Evolutionary conservation across 306 rosid species (phyloP).

Genomic region (Cicer arietinum): DNA sequence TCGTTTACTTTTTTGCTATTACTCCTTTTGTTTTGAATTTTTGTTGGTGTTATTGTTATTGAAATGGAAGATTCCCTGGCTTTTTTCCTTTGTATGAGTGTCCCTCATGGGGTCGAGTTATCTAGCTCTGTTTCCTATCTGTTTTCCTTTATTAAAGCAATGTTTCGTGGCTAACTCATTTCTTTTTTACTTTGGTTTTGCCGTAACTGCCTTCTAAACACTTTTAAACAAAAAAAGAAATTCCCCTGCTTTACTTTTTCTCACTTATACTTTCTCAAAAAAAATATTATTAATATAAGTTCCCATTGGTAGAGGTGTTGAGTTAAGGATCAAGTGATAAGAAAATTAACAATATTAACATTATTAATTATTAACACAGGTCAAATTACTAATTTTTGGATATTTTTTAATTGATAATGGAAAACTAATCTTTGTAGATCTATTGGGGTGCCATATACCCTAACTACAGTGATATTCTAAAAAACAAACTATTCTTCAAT

Average conservation of each 20-base stretch:
- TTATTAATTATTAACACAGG: neutral
- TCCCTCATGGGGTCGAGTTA: conserved; percentile 51
- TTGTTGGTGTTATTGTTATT: conserved; percentile 45
- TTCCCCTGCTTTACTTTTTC: conserved; percentile 19
- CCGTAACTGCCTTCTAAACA: conserved; percentile 38
- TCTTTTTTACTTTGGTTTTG: conserved; percentile 40
- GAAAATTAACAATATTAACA: too few species aligned
- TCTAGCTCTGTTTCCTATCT: conserved; percentile 37
- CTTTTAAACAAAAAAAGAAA: conserved; percentile 8
- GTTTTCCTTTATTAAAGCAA: conserved; percentile 49
- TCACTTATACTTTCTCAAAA: conserved; percentile 13
- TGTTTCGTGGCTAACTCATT: conserved; percentile 31
- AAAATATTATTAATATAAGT: neutral
- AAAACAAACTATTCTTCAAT: neutral
- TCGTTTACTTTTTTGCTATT: conserved; percentile 36
- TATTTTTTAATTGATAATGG: conserved; percentile 32
- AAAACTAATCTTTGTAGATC: conserved; percentile 6
- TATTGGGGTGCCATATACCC: too few species aligned
- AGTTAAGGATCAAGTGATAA: too few species aligned
- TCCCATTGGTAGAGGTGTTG: too few species aligned
- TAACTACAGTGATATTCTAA: too few species aligned
- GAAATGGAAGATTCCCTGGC: conserved; percentile 55
- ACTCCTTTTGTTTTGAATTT: conserved; percentile 39
- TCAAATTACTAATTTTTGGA: neutral
- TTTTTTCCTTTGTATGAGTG: conserved; percentile 46